Evolutionary conservation across 768 basidiomycete species (phyloP).

Genomic region (Rhodotorula sphaerocarpa): DNA sequence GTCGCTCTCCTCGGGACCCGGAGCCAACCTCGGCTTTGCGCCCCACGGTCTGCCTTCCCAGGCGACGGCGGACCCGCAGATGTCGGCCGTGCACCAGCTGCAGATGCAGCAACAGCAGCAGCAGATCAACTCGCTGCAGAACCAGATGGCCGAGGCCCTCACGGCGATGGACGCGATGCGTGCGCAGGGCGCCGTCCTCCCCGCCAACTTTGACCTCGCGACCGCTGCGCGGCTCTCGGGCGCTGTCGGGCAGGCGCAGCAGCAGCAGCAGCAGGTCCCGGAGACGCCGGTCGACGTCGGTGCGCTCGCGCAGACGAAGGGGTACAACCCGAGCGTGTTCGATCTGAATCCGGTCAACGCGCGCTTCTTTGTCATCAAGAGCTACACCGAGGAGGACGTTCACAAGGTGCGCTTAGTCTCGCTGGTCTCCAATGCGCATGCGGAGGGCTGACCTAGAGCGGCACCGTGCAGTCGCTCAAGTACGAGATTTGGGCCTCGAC

Average conservation of each 20-base stretch:
- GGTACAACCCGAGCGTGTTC: constrained; percentile 80
- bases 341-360: constrained; percentile 74
- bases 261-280: constrained; percentile 40
- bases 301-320: constrained; percentile 73
- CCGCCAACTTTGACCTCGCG: not conserved
- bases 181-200: constrained; percentile 7
- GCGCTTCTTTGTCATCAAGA: constrained; percentile 95
- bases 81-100: constrained; percentile 7
- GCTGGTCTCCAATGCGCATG: not conserved
- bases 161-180: constrained; percentile 25
- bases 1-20: not conserved
- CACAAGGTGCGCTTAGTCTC: constrained; percentile 54
- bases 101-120: constrained; percentile 29
- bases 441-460: too few species aligned
- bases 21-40: not conserved
- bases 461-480: constrained; percentile 14
- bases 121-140: constrained; percentile 33
- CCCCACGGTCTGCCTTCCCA: not conserved
- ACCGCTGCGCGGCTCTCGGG: not conserved
- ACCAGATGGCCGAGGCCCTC: constrained; percentile 34
- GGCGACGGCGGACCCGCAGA: not conserved
- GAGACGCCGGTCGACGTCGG: constrained; percentile 70
- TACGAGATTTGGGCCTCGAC: constrained; percentile 41
- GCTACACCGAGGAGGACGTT: constrained; percentile 97
- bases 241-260: constrained; percentile 7